Base-by-base conservation (phyloP, 2,329 filamentous ascomycete genomes). In the Alternaria consortialis region DNA sequence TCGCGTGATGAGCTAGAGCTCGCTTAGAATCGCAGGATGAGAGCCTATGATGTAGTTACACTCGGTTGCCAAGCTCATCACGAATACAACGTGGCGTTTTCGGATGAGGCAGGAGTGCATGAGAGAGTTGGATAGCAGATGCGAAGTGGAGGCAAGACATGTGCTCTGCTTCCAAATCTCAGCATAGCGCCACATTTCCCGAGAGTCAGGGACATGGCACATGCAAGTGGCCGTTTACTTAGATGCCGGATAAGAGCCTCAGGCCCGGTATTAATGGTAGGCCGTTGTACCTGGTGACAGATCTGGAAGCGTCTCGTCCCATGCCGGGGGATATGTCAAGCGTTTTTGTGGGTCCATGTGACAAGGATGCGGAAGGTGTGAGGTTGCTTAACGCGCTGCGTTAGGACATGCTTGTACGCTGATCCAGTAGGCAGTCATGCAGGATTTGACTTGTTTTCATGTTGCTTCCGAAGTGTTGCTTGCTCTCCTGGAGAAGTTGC, bases 301-400 rank as follows among this genome's bases (percentile, higher is more conserved):
- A 66, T 69, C 63, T 72, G 68, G 68, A 72, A 57, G 66, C 63
- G 61, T 53, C 50, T 58, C 55, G 53, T 53, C 56, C 39, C 47
- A 61, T 58, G 39, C 50, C 44, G 56, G 64, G 51, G 51, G 55
- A 65, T 50, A 67, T 65, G 65, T 69, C 65, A 55, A 66, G 64
- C 61, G 50, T 65, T 50, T 51, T 59, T 57, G 57, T 66, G 61
- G 61, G 46, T 34, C 60, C 46, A 43, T 56, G 58, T 52, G 47
- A 53, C 66, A 68, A 62, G 68, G 66, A 65, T 60, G 51, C 60
- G 40, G 46, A 32, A 36, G 46, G 52, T 59, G 64, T 65, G 69
- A 55, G 56, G 60, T 60, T 34, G 53, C 43, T 58, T 47, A 51
- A 56, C 50, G 62, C 58, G 56, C 56, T 54, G 64, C 37, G 37